Evolutionary conservation across 2,329 filamentous ascomycete species (phyloP).

Genomic region (Pyrenochaeta sp.): DNA sequence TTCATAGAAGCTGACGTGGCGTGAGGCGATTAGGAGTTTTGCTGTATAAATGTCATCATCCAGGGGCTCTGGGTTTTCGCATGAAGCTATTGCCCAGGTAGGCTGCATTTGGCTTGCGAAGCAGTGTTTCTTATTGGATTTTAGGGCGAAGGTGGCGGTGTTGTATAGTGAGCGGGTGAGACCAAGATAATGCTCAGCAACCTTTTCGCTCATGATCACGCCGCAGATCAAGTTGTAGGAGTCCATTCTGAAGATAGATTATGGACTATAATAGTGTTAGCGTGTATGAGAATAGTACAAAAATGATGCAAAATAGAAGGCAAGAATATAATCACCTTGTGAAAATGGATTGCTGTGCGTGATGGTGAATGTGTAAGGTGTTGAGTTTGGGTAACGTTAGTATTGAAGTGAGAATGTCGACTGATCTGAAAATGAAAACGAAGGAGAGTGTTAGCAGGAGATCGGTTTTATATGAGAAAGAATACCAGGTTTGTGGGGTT

Average conservation of each 20-base stretch:
- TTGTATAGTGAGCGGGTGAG: not conserved
- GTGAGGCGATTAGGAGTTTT: not conserved
- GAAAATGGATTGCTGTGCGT: not conserved
- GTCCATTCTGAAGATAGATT: constrained; percentile 1
- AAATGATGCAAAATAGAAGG: too few relatives aligned
- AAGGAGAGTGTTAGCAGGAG: not conserved
- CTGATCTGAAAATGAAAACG: not conserved
- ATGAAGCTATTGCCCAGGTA: not conserved
- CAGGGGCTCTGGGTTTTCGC: not conserved
- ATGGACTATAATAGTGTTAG: not conserved
- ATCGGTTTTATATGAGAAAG: not conserved
- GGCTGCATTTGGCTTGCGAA: not conserved
- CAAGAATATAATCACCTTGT: not conserved
- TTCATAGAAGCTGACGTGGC: constrained; percentile 2
- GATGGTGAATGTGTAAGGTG: not conserved
- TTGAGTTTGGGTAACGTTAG: not conserved
- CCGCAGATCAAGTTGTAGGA: constrained; percentile 3
- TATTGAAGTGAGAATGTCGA: not conserved
- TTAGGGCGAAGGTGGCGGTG: not conserved
- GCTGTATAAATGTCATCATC: not conserved
- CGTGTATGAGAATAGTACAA: too few relatives aligned
- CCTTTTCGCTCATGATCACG: not conserved
- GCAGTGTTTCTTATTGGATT: not conserved
- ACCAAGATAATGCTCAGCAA: not conserved
- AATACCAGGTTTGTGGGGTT: not conserved